Evolutionary conservation across 1,284 basidiomycete genomes (phyloP), one percentile per base, ranked within the genome.

Genomic region (Trametes pubescens): DNA sequence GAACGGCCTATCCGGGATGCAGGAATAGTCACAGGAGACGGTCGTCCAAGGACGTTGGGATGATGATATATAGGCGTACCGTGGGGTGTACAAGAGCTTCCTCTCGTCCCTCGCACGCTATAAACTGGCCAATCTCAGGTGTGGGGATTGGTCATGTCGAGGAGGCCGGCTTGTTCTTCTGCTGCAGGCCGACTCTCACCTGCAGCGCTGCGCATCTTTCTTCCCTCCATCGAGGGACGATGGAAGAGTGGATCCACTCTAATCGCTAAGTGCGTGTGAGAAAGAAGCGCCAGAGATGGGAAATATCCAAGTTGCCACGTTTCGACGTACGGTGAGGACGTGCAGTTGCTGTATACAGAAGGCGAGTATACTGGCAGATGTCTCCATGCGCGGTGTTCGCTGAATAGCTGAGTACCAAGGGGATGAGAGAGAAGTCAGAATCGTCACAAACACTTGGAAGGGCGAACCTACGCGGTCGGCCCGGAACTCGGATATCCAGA

Each of bases 101-200:
- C 29, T 35, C 37, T 24, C 51, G 59, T 59, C 52, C 43, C 5
- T 40, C 38, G 47, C 48, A 46, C 35, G 57, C 54, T 65, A 61
- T 67, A 65, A 61, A 29, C 46, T 58, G 44, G 51, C 66, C 66
- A 67, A 59, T 67, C 60, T 60, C 58, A 61, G 47, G 37, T 57
- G 57, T 58, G 61, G 55, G 66, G 57, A 63, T 61, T 58, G 61
- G 43, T 38, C 54, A 65, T 48, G 57, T 52, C 63, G 26, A 56
- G 46, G 40, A 14, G 29, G 10, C 51, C 55, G 63, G 55, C 11
- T 40, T 43, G 10, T 44, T 14, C 46, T 57, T 58, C 51, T 44
- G 44, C 24, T 54, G 48, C 46, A 49, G 34, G 34, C 53, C 49
- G 40, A 26, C 46, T 67, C 63, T 29, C 66, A 67, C 55, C 55